These are phyloP conservation scores for Geotrichum phurueaensis DNA, from an alignment of 1,139 yeast genomes.

Conservation along the genomic window DNA sequence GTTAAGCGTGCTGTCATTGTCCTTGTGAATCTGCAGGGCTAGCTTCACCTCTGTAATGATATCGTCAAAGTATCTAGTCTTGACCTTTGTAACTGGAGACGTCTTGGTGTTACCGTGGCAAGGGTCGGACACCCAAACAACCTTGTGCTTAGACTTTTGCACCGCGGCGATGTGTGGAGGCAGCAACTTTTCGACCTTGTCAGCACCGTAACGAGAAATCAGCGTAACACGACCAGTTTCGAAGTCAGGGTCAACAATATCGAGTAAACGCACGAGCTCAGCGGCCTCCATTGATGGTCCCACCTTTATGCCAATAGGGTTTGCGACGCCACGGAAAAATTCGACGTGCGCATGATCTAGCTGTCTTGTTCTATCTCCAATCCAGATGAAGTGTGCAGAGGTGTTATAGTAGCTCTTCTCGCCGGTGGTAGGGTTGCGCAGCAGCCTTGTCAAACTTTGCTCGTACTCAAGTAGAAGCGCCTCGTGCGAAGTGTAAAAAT, in stretches of 20 bases:
- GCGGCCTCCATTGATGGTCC: conserved; percentile 40
- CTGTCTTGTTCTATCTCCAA: conserved; percentile 43
- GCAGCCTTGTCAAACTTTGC: conserved; percentile 38
- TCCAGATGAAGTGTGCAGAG: conserved; percentile 43
- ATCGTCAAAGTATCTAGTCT: conserved; percentile 42
- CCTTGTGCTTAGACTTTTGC: conserved; percentile 37
- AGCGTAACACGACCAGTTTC: conserved; percentile 40
- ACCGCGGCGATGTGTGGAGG: conserved; percentile 41
- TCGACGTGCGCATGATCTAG: conserved; percentile 44
- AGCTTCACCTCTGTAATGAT: conserved; percentile 38
- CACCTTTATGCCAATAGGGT: conserved; percentile 43
- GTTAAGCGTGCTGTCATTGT: conserved; percentile 33
- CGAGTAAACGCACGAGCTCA: conserved; percentile 37
- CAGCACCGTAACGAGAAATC: conserved; percentile 41
- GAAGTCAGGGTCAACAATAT: conserved; percentile 39
- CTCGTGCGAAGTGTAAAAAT: conserved; percentile 41
- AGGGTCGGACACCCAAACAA: conserved; percentile 42
- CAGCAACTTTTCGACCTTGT: conserved; percentile 34
- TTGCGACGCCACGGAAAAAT: conserved; percentile 41
- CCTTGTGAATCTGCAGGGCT: conserved; percentile 37
- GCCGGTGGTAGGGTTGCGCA: conserved; percentile 26
- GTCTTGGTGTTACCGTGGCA: conserved; percentile 43
- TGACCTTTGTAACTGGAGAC: conserved; percentile 37
- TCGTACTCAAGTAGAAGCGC: conserved; percentile 41
- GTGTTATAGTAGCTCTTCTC: conserved; percentile 37